Evolutionary conservation across 2,329 filamentous ascomycete species (phyloP).

Genomic region (Leptographium flavum): DNA sequence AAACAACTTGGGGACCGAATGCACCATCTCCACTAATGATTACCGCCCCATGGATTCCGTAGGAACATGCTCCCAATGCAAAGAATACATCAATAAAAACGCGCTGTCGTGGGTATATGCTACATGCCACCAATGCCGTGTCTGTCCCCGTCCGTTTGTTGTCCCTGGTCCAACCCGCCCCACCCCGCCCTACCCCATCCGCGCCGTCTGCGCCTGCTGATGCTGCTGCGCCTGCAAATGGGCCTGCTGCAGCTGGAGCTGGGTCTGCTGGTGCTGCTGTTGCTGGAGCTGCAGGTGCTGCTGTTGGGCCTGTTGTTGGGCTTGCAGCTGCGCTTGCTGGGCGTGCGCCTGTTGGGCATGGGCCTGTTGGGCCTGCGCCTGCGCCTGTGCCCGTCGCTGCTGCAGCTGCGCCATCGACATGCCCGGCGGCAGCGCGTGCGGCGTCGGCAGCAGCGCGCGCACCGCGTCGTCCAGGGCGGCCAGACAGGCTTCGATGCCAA

Average conservation of each 20-base stretch:
- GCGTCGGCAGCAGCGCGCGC: constrained; percentile 17
- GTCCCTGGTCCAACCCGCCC: neutral
- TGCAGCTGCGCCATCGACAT: constrained; percentile 7
- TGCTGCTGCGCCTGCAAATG: neutral
- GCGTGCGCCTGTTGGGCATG: neutral
- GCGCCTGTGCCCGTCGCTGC: constrained; percentile 7
- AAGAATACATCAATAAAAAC: neutral
- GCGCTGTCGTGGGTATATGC: constrained; percentile 2
- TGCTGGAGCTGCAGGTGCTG: neutral
- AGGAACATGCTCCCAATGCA: too few relatives aligned
- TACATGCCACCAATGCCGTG: too few relatives aligned
- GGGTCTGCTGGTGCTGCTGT: neutral
- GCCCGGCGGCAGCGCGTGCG: neutral
- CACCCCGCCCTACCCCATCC: neutral
- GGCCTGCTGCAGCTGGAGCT: neutral
- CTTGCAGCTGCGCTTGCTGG: neutral
- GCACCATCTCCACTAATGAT: neutral
- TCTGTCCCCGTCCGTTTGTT: neutral
- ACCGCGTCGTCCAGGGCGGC: constrained; percentile 32
- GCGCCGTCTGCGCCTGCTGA: neutral
- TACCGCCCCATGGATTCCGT: too few relatives aligned
- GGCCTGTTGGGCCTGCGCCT: too few relatives aligned
- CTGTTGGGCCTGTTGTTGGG: neutral
- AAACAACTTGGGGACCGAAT: too few relatives aligned
- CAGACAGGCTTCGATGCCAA: constrained; percentile 31